Percentiles rank a stretch among this genome's conserved stretches.
Evolutionary conservation across 768 basidiomycete species (phyloP).

Genomic region (Russula virescens): DNA sequence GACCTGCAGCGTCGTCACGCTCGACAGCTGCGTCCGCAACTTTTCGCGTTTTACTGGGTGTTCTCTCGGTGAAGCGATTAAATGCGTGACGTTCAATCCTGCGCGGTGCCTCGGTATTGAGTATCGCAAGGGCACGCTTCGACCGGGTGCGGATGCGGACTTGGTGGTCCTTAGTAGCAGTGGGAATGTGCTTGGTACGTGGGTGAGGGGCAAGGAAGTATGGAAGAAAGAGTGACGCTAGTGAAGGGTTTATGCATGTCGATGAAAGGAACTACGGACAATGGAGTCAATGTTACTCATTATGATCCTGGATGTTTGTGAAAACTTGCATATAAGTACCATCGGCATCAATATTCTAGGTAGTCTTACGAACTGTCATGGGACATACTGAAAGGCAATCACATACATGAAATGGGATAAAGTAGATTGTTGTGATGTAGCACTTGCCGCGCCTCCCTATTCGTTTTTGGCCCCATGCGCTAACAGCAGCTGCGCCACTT

Average conservation of each 20-base stretch:
- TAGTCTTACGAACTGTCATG: too few species aligned
- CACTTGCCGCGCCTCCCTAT: neutral
- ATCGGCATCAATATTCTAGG: too few species aligned
- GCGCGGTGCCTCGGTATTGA: constrained; percentile 80
- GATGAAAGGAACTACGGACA: neutral
- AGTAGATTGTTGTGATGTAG: too few species aligned
- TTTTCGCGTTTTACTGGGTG: constrained; percentile 80
- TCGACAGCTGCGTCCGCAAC: constrained; percentile 83
- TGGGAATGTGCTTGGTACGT: constrained; percentile 63
- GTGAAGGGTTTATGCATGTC: neutral
- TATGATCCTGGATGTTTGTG: neutral
- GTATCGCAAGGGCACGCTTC: constrained; percentile 72
- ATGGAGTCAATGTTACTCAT: neutral
- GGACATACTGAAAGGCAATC: too few species aligned
- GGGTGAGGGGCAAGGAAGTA: constrained; percentile 71
- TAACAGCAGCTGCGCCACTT: neutral
- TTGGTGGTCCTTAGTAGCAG: constrained; percentile 66
- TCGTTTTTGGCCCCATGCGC: neutral
- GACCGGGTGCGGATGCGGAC: constrained; percentile 83
- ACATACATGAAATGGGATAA: too few species aligned
- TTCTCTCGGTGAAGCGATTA: constrained; percentile 76
- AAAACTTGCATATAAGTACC: too few species aligned
- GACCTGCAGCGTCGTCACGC: constrained; percentile 60
- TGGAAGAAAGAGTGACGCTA: constrained; percentile 51
- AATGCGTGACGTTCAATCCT: constrained; percentile 81